Conservation (phyloP, 2,329 filamentous ascomycete species). For the Aspergillus neoniger region DNA sequence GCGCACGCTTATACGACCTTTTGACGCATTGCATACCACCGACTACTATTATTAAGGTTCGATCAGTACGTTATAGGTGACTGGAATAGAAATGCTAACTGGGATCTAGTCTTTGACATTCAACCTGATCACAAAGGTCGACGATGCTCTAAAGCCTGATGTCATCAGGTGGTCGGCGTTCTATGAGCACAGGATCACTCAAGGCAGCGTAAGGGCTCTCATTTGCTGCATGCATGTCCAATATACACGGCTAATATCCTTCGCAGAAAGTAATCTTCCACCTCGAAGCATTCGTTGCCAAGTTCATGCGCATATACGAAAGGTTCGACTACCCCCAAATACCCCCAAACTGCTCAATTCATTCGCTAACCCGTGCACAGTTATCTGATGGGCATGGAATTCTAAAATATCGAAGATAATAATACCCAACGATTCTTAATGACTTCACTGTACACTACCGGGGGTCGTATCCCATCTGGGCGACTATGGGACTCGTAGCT, state of each 20-base stretch:
- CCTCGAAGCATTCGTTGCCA: constrained; percentile 95
- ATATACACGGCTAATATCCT: constrained; percentile 6
- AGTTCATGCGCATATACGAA: constrained; percentile 96
- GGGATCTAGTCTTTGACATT: constrained; percentile 73
- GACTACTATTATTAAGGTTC: constrained; percentile 82
- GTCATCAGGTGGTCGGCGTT: constrained; percentile 96
- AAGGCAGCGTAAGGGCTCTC: constrained; percentile 61
- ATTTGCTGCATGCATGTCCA: no score
- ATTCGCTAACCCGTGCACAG: constrained; percentile 40
- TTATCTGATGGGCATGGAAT: constrained; percentile 75
- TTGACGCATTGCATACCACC: constrained; percentile 96
- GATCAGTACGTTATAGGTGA: neutral
- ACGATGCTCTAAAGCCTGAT: constrained; percentile 86
- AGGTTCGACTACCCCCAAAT: constrained; percentile 60
- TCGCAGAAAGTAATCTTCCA: constrained; percentile 90
- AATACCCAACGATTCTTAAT: constrained; percentile 30
- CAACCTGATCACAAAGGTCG: constrained; percentile 82
- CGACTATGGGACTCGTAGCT: neutral
- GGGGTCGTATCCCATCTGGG: neutral
- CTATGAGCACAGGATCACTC: constrained; percentile 92
- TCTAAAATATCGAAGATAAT: constrained; percentile 37
- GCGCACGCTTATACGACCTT: constrained; percentile 94
- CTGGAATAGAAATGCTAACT: constrained; percentile 7
- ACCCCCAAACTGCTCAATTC: constrained; percentile 30
- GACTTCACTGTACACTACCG: constrained; percentile 29